phyloP scores from a whole-genome alignment of 164 flowering plant species.

The Saururus chinensis region DNA sequence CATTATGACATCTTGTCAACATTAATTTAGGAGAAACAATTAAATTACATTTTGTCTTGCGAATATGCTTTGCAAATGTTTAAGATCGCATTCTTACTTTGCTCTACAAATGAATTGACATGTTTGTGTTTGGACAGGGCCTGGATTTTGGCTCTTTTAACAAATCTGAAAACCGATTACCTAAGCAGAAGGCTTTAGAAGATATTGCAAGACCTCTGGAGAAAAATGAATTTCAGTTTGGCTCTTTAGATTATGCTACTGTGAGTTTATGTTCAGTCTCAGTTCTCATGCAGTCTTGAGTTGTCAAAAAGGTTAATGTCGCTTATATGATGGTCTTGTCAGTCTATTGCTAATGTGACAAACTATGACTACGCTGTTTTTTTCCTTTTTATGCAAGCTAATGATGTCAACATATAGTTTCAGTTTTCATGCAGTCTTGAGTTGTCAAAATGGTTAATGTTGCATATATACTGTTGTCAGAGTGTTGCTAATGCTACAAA shows the following conservation, averaged over 20 bases:
- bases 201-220: conserved; percentile 20
- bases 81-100: background rate
- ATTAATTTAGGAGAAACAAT: no score
- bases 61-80: background rate
- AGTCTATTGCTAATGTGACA: background rate
- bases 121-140: conserved; percentile 21
- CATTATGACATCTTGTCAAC: no score
- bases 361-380: background rate
- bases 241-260: conserved; percentile 35
- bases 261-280: conserved; percentile 20
- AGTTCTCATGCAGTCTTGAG: background rate
- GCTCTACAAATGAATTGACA: background rate
- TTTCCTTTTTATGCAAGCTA: no score
- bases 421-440: background rate
- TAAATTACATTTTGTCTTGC: background rate
- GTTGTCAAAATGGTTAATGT: background rate
- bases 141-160: conserved; percentile 81
- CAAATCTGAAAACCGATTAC: conserved; percentile 63
- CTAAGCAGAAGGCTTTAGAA: conserved; percentile 21
- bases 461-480: background rate
- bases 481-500: background rate
- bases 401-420: no score
- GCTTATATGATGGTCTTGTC: background rate
- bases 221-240: conserved; percentile 38
- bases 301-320: background rate